These are phyloP conservation scores for Gilbertella persicaria DNA, from an alignment of 371 early-diverging fungal genomes.

Conservation along the genomic window DNA sequence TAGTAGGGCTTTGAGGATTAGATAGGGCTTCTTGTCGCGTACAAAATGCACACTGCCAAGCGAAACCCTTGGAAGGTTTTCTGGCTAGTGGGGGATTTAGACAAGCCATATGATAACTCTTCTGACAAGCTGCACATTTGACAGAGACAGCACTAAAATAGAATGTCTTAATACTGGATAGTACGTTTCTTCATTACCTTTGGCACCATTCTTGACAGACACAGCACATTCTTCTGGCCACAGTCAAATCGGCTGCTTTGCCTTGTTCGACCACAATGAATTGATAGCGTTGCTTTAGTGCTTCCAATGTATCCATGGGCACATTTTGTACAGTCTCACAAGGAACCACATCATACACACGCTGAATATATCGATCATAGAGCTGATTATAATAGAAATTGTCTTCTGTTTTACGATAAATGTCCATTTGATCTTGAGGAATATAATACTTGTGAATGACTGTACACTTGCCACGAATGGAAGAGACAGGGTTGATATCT, in stretches of 20 bases:
- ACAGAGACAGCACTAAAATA: slow-evolving; percentile 52
- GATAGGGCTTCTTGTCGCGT: slow-evolving; percentile 33
- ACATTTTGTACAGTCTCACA: slow-evolving; percentile 77
- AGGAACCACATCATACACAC: slow-evolving; percentile 86
- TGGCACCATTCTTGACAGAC: slow-evolving; percentile 81
- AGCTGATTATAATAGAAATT: slow-evolving; percentile 84
- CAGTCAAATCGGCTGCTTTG: slow-evolving; percentile 75
- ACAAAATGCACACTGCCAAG: slow-evolving; percentile 80
- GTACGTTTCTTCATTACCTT: no score
- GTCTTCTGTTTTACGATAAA: slow-evolving; percentile 60
- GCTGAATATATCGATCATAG: slow-evolving; percentile 86
- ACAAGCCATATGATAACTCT: slow-evolving; percentile 76
- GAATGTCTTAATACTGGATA: no score
- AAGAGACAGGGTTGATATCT: slow-evolving; percentile 79
- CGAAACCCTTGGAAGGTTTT: slow-evolving; percentile 81
- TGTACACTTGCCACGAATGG: slow-evolving; percentile 80
- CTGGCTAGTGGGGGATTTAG: slow-evolving; percentile 72
- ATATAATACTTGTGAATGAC: slow-evolving; percentile 75
- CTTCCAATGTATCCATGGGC: slow-evolving; percentile 69
- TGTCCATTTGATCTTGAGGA: slow-evolving; percentile 53
- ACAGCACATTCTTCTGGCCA: slow-evolving; percentile 70
- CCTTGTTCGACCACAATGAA: slow-evolving; percentile 84
- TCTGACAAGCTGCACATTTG: slow-evolving; percentile 72
- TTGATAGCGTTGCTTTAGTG: slow-evolving; percentile 67
- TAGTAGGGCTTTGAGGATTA: slow-evolving; percentile 6